phyloP scores from a whole-genome alignment of 306 rosid genomes.

The Echinosophora koreensis region DNA sequence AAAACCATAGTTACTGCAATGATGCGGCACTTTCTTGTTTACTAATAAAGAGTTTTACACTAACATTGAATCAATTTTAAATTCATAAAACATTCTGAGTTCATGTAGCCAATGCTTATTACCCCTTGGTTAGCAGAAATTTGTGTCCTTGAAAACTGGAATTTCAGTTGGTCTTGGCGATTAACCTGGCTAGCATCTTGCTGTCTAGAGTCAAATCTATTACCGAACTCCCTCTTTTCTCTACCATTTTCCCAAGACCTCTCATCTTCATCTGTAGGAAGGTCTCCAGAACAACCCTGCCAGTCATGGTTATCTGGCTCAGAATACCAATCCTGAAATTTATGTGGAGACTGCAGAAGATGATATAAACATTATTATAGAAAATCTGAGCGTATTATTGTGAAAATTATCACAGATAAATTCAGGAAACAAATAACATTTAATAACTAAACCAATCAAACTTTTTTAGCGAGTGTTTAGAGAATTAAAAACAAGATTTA shows the following conservation, averaged over 20 bases:
- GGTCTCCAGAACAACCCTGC: conserved; percentile 76
- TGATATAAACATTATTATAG: not conserved
- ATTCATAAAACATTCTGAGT: not conserved
- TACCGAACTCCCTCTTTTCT: conserved; percentile 54
- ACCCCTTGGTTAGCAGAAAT: conserved; percentile 62
- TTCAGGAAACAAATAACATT: no score
- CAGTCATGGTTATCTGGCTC: conserved; percentile 86
- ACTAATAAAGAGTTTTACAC: conserved; percentile 16
- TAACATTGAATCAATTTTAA: not conserved
- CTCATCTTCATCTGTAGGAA: conserved; percentile 56
- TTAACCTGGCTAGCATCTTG: conserved; percentile 61
- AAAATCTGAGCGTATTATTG: no score
- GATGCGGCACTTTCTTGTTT: not conserved
- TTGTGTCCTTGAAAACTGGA: conserved; percentile 60
- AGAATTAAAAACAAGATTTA: not conserved
- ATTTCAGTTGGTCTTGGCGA: conserved; percentile 63
- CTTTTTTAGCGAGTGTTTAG: not conserved
- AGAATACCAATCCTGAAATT: conserved; percentile 62
- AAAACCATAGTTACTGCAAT: not conserved
- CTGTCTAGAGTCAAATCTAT: conserved; percentile 54
- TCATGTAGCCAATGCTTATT: conserved; percentile 31
- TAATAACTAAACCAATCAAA: not conserved
- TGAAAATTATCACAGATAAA: no score
- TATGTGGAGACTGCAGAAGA: conserved; percentile 58
- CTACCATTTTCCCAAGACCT: no score